Base-by-base conservation (phyloP, 192 early-diverging fungal species). In the Chytriomyces sp. region DNA sequence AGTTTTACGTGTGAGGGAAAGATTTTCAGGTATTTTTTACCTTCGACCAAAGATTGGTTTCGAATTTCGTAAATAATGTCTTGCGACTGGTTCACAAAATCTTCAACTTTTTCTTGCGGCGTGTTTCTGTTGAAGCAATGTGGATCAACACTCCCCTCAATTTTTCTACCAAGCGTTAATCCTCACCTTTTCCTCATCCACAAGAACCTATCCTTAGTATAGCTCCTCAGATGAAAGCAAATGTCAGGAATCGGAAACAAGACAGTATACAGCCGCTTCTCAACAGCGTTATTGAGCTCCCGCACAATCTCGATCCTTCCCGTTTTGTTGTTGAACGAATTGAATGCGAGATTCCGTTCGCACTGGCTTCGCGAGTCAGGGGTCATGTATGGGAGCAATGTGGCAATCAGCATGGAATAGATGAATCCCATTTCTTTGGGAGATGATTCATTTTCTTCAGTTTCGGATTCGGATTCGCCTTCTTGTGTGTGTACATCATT, bases 191-290 rank as follows among this genome's bases (percentile, higher is more conserved):
- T 81, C 45, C 76, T 60, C 62, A 73, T 71, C 79, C 73, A 81
- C 24, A 82, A 64, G 49, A 82, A 82, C 11, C 76, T 45, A 24
- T 61, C 45, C 66, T 79, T 80, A 16, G 81, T 72, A 28, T 82
- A 81, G 20, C 61, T 47, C 43, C 75, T 63, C 5, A 82, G 3
- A 45, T 81, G 49, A 20, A 64, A 76, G 64, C 81, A 82, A 45
- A 82, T 77, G 8, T 67, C 80, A 20, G 81, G 81, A 77, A 82
- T 82, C 10, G 81, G 81, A 53, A 80, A 82, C 3, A 82, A 46
- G 9, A 82, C 81, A 16, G 64, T 61, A 50, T 82, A 82, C 13
- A 82, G 57, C 20, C 76, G 18, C 45, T 82, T 77, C 11, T 77
- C 63, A 18, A 28, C 20, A 6, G 73, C 65, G 3, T 61, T 62